Evolutionary conservation across 345 rosid genomes (phyloP).

Genomic region (Moricandia moricandioides): DNA sequence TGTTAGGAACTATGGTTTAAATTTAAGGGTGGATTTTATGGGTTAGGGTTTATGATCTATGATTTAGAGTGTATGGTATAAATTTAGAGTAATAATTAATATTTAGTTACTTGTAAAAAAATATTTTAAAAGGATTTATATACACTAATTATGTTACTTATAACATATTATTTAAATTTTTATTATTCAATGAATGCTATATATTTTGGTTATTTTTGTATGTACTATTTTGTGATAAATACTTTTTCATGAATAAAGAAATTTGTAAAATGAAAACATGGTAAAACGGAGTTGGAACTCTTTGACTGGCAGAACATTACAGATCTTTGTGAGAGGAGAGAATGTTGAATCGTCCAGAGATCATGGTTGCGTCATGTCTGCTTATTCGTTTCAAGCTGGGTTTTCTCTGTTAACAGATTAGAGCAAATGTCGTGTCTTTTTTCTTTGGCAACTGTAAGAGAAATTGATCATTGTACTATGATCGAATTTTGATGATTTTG

Average conservation of each 20-base stretch:
- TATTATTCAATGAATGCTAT: background rate
- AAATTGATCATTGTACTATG: background rate
- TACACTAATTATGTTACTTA: too few species aligned
- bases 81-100: background rate
- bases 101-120: too few species aligned
- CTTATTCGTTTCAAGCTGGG: background rate
- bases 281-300: background rate
- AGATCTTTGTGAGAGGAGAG: background rate
- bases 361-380: background rate
- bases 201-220: too few species aligned
- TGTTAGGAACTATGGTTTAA: too few species aligned
- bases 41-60: background rate
- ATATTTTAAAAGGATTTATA: background rate
- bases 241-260: background rate
- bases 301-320: background rate
- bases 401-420: background rate
- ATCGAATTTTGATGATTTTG: background rate
- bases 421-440: background rate
- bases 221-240: too few species aligned
- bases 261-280: background rate
- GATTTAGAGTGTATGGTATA: background rate
- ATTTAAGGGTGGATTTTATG: background rate
- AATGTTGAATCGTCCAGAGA: background rate
- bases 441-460: background rate
- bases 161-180: too few species aligned